Evolutionary conservation across 1,284 basidiomycete species (phyloP).

Genomic region (Puccinia polysora): DNA sequence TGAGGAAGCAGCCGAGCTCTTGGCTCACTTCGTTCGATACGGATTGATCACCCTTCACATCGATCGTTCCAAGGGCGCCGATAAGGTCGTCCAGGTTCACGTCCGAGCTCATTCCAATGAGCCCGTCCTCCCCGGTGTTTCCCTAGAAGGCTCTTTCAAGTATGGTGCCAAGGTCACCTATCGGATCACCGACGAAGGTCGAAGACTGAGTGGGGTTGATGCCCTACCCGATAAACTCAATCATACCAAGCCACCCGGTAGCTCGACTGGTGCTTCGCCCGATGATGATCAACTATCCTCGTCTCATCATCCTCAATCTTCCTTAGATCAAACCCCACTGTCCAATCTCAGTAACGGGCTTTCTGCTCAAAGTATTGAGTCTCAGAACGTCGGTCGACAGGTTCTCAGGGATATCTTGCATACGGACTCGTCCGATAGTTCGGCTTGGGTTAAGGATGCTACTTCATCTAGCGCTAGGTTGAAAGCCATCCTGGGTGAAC

Average conservation of each 20-base stretch:
- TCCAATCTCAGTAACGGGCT: slow-evolving; percentile 21
- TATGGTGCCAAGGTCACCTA: slow-evolving; percentile 92
- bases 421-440: slow-evolving; percentile 53
- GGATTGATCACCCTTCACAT: slow-evolving; percentile 75
- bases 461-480: slow-evolving; percentile 71
- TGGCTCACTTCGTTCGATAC: slow-evolving; percentile 94
- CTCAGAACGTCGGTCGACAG: slow-evolving; percentile 67
- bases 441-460: slow-evolving; percentile 67
- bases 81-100: slow-evolving; percentile 21
- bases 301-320: slow-evolving; percentile 46
- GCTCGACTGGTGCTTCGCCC: slow-evolving; percentile 55
- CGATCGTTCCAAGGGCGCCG: slow-evolving; percentile 54
- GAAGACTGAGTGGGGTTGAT: slow-evolving; percentile 57
- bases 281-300: slow-evolving; percentile 56
- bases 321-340: not conserved
- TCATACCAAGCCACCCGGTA: not conserved
- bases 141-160: slow-evolving; percentile 71
- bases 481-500: slow-evolving; percentile 87
- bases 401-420: slow-evolving; percentile 55
- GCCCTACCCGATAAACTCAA: slow-evolving; percentile 45
- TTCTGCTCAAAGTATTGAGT: slow-evolving; percentile 52
- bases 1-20: slow-evolving; percentile 95
- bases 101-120: slow-evolving; percentile 27
- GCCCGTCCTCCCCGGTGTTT: not conserved
- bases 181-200: slow-evolving; percentile 84